These are phyloP conservation scores for Phytophthora niederhauseri DNA, from an alignment of 352 stramenopile genomes.

Conservation along the genomic window DNA sequence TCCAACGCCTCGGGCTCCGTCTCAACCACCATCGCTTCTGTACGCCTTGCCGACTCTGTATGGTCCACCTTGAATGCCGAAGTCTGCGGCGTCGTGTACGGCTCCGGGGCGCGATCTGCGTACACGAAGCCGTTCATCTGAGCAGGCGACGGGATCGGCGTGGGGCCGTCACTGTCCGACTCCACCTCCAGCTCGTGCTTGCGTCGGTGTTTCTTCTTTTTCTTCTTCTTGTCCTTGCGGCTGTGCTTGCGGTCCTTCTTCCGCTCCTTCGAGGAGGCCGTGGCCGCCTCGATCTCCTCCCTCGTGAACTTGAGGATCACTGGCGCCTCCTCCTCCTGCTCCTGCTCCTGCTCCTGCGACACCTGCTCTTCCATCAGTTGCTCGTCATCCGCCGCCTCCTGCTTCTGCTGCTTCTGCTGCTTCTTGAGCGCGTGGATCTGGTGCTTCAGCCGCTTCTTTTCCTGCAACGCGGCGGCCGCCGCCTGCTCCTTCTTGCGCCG, in stretches of 20 bases:
- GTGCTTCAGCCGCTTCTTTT: conserved; percentile 57
- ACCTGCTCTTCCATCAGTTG: conserved; percentile 2
- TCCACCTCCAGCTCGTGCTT: conserved; percentile 52
- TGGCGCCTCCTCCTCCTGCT: conserved; percentile 4
- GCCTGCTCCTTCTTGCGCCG: conserved; percentile 38
- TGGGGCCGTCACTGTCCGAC: conserved; percentile 59
- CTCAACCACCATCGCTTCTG: conserved; percentile 4
- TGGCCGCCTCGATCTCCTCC: conserved; percentile 45
- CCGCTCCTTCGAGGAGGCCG: conserved; percentile 28
- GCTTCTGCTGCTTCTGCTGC: conserved; percentile 66
- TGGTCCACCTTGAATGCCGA: conserved; percentile 22
- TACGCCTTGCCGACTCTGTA: not conserved
- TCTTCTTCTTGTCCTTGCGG: conserved; percentile 63
- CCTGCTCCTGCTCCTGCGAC: conserved; percentile 11
- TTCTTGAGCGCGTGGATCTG: conserved; percentile 65
- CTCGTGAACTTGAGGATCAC: conserved; percentile 44
- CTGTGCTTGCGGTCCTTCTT: conserved; percentile 70
- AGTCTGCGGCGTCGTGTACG: conserved; percentile 23
- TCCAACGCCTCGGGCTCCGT: conserved; percentile 18
- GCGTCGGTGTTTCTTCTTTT: conserved; percentile 42
- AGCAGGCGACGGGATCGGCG: conserved; percentile 45
- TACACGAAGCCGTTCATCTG: conserved; percentile 58
- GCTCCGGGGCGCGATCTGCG: conserved; percentile 34
- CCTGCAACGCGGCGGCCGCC: conserved; percentile 17
- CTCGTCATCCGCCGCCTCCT: conserved; percentile 30